Conservation (phyloP, 179 eudicot genomes). For the Sideroxylon spinosum region DNA sequence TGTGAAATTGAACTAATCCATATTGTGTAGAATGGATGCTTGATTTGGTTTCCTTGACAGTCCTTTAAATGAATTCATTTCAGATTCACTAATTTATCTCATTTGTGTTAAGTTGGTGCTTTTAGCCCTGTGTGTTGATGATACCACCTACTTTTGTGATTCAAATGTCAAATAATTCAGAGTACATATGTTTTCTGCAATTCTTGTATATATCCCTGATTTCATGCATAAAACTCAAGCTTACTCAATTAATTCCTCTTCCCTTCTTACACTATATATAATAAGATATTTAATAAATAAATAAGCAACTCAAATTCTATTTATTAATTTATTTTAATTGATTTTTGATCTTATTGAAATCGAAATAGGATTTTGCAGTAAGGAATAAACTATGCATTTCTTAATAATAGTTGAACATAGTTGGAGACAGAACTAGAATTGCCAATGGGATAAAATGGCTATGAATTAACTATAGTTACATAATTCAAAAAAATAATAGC, state of each 20-base stretch:
- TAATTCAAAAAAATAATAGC: too few relatives aligned
- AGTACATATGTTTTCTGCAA: background rate
- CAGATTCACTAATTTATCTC: background rate
- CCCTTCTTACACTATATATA: too few relatives aligned
- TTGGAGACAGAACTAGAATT: too few relatives aligned
- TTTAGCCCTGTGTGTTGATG: background rate
- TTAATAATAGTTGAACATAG: too few relatives aligned
- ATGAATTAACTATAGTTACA: too few relatives aligned
- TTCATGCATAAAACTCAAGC: background rate
- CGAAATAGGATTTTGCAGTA: too few relatives aligned
- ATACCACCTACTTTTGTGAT: conserved; percentile 1
- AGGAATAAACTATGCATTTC: background rate
- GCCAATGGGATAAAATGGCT: too few relatives aligned
- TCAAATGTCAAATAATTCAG: background rate
- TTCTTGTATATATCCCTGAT: conserved; percentile 5
- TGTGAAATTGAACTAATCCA: background rate
- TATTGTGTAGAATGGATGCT: background rate
- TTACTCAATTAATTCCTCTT: background rate
- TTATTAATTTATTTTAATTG: too few relatives aligned
- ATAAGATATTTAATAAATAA: too few relatives aligned
- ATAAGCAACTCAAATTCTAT: background rate
- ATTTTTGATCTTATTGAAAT: too few relatives aligned
- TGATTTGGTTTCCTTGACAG: background rate
- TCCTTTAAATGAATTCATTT: background rate
- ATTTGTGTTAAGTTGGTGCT: background rate